These are phyloP conservation scores for Mimosa bimucronata DNA, from an alignment of 306 rosid genomes.

Conservation along the genomic window DNA sequence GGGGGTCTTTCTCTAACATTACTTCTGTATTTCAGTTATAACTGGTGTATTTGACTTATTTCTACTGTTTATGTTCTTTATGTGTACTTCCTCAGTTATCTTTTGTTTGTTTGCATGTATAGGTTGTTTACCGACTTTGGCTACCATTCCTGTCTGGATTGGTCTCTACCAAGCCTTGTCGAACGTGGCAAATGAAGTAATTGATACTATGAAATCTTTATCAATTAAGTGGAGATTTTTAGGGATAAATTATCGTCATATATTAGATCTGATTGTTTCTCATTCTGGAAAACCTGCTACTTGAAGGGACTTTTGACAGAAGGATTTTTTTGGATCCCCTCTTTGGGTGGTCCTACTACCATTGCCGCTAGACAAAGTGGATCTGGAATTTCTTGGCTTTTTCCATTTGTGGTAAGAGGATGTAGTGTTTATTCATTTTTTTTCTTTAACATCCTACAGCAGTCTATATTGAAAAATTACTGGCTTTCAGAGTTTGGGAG, in stretches of 20 bases:
- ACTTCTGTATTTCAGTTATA: too few relatives aligned
- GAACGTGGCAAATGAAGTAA: conserved; percentile 98
- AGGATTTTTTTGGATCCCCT: conserved; percentile 99
- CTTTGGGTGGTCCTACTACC: conserved; percentile 96
- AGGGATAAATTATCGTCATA: conserved; percentile 5
- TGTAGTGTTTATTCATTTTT: background rate
- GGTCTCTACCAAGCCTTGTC: conserved; percentile 99
- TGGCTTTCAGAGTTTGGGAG: background rate
- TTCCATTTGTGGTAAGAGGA: conserved; percentile 90
- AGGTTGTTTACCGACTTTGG: conserved; percentile 98
- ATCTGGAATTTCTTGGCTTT: conserved; percentile 91
- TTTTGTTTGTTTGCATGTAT: conserved; percentile 27
- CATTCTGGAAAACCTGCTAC: conserved; percentile 40
- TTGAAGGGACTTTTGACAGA: conserved; percentile 92
- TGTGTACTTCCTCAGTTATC: conserved; percentile 8
- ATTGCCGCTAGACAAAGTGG: conserved; percentile 99
- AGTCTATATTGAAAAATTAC: background rate
- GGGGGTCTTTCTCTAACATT: too few relatives aligned
- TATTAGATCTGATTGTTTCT: conserved; percentile 33
- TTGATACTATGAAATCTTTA: conserved; percentile 8
- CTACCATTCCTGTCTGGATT: conserved; percentile 98
- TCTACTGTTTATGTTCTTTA: background rate
- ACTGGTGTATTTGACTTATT: conserved; percentile 9
- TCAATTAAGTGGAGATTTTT: conserved; percentile 27
- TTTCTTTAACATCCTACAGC: background rate